Conservation (phyloP, 1,284 basidiomycete species). For the Ustilago tritici region DNA sequence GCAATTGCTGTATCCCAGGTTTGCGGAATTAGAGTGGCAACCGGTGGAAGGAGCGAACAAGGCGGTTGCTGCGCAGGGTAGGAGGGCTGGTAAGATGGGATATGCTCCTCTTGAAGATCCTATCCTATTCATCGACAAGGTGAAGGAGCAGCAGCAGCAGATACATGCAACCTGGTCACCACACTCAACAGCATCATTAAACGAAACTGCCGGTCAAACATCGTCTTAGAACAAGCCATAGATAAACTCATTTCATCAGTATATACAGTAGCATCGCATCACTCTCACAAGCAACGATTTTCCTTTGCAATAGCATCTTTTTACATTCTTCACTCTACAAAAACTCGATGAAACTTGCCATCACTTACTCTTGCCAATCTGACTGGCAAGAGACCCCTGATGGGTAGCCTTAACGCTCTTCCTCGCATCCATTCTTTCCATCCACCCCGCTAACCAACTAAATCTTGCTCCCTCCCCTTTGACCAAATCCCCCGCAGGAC, state of each 20-base stretch:
- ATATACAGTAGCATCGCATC: background rate
- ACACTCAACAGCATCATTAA: background rate
- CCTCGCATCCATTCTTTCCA: conserved; percentile 27
- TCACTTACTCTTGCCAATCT: conserved; percentile 5
- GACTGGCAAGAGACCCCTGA: conserved; percentile 14
- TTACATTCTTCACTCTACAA: background rate
- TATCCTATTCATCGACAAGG: conserved; percentile 6
- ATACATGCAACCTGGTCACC: background rate
- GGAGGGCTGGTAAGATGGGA: conserved; percentile 47
- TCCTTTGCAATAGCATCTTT: background rate
- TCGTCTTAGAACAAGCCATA: background rate
- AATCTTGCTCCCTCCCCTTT: conserved; percentile 23
- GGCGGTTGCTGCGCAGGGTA: conserved; percentile 29
- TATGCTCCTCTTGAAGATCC: conserved; percentile 23
- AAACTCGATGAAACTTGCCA: background rate
- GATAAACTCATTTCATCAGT: background rate
- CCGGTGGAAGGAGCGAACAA: conserved; percentile 28
- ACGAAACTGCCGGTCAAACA: background rate
- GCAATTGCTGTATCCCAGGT: conserved; percentile 62
- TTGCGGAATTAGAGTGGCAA: conserved; percentile 57
- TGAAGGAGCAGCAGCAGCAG: conserved; percentile 17
- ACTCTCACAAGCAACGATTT: background rate
- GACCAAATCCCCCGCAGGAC: conserved; percentile 16
- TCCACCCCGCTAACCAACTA: conserved; percentile 25
- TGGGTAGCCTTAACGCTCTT: conserved; percentile 22